phyloP scores from a whole-genome alignment of 305 asterid genomes.

The Rubia balearica region DNA sequence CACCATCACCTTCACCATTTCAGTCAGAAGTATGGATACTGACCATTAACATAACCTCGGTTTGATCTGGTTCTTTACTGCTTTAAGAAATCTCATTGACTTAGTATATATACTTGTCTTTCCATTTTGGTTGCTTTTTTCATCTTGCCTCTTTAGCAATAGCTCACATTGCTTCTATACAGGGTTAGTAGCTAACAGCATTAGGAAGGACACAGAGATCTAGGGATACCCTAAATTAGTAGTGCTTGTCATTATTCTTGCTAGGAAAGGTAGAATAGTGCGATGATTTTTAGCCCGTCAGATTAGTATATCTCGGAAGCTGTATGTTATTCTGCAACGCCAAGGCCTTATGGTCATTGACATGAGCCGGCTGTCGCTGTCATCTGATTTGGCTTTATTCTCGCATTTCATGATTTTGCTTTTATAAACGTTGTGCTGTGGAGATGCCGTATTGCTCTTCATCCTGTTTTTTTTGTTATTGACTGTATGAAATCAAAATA shows the following conservation, averaged over 20 bases:
- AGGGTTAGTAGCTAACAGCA: constrained; percentile 59
- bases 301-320: constrained; percentile 21
- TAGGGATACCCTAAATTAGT: constrained; percentile 27
- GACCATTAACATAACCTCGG: constrained; percentile 89
- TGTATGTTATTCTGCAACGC: constrained; percentile 8
- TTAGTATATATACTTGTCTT: constrained; percentile 25
- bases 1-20: constrained; percentile 43
- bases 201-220: constrained; percentile 32
- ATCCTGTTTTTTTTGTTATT: constrained; percentile 1
- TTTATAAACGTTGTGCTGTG: background rate
- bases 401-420: background rate
- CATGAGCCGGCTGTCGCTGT: background rate
- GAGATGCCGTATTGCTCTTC: background rate
- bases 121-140: constrained; percentile 34
- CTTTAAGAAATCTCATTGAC: constrained; percentile 44
- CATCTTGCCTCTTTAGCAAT: constrained; percentile 25
- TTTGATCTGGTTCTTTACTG: constrained; percentile 62
- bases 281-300: constrained; percentile 4
- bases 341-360: constrained; percentile 1
- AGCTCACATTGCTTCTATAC: constrained; percentile 36
- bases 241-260: constrained; percentile 5
- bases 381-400: background rate
- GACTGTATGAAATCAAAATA: constrained; percentile 11
- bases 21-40: constrained; percentile 99
- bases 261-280: constrained; percentile 15